phyloP scores from a whole-genome alignment of 345 rosid species.

The Citrus maxima region DNA sequence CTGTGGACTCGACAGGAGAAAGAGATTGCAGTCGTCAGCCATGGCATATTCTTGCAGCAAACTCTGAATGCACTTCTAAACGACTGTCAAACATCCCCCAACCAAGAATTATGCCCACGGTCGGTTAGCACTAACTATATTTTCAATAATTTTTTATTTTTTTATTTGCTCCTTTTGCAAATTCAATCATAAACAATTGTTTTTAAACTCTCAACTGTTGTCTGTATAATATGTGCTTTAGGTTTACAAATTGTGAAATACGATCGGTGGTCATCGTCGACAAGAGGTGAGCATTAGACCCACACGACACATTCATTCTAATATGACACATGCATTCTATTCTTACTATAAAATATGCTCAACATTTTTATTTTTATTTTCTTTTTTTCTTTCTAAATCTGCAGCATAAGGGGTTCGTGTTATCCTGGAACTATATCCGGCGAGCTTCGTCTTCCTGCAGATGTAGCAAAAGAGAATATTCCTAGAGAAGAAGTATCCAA shows the following conservation, averaged over 20 bases:
- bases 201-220: not conserved
- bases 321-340: too few relatives aligned
- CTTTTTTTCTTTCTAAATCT: not conserved
- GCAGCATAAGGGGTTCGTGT: slow-evolving; percentile 25
- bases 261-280: slow-evolving; percentile 47
- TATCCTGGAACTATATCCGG: slow-evolving; percentile 18
- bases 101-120: slow-evolving; percentile 30
- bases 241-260: slow-evolving; percentile 58
- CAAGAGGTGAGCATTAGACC: slow-evolving; percentile 26
- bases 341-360: not conserved
- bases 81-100: slow-evolving; percentile 26
- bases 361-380: not conserved
- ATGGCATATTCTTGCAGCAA: slow-evolving; percentile 60
- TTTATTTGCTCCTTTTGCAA: not conserved
- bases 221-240: slow-evolving; percentile 10
- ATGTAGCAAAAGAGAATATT: slow-evolving; percentile 13
- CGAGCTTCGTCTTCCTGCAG: slow-evolving; percentile 20
- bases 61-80: slow-evolving; percentile 42
- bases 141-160: too few relatives aligned
- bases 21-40: slow-evolving; percentile 79
- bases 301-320: too few relatives aligned
- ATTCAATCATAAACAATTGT: not conserved
- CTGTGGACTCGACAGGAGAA: slow-evolving; percentile 72
- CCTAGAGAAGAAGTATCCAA: slow-evolving; percentile 7
- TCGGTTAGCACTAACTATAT: slow-evolving; percentile 4